Evolutionary conservation across 768 basidiomycete genomes (phyloP).

Genomic region (Melanogaster broomeanus): DNA sequence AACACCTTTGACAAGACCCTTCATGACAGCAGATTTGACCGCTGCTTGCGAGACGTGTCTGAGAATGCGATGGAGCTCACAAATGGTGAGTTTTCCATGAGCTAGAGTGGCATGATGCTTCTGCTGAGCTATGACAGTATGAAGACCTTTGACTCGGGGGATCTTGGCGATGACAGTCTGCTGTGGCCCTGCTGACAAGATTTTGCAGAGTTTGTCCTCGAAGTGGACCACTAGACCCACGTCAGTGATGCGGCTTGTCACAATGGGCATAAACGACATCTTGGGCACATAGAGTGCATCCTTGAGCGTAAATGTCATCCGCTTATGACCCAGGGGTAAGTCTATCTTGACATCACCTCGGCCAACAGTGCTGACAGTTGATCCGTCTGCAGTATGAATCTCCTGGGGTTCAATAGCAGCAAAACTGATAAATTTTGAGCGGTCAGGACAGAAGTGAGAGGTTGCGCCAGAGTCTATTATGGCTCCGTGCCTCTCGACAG

Average conservation of each 20-base stretch:
- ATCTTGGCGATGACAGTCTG: not conserved
- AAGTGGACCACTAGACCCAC: not conserved
- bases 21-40: not conserved
- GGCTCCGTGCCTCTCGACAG: not conserved
- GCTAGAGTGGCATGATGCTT: not conserved
- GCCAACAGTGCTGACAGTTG: not conserved
- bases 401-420: not conserved
- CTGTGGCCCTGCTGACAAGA: not conserved
- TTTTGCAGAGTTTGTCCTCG: not conserved
- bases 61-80: not conserved
- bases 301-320: not conserved
- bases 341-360: not conserved
- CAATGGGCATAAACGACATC: not conserved
- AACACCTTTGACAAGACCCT: slow-evolving; percentile 26
- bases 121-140: not conserved
- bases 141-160: not conserved
- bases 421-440: not conserved
- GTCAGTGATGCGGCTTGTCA: not conserved
- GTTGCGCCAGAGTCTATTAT: not conserved
- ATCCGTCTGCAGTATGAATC: not conserved
- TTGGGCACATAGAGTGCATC: not conserved
- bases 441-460: slow-evolving; percentile 1
- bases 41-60: not conserved
- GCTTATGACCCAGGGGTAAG: not conserved
- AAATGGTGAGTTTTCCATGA: no score